Conservation (phyloP, 108 stramenopile species). For the Nitzschia sp. region DNA sequence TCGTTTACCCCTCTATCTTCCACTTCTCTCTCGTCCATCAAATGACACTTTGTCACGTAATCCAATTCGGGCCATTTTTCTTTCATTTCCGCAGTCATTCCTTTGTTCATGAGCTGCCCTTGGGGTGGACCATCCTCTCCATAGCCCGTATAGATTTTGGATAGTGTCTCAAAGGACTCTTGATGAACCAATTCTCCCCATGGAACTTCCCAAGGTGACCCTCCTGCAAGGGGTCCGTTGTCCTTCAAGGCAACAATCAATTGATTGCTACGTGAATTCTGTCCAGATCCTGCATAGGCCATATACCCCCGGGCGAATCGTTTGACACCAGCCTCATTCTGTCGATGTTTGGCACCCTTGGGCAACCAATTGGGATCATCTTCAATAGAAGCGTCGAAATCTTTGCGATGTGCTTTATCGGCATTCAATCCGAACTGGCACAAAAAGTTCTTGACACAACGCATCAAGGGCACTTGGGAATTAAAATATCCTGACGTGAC, state of each 20-base stretch:
- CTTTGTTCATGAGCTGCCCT: conserved; percentile 14
- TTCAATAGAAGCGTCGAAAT: conserved; percentile 37
- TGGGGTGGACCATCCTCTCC: conserved; percentile 37
- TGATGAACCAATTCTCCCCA: conserved; percentile 63
- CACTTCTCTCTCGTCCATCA: conserved; percentile 35
- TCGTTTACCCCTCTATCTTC: too few relatives aligned
- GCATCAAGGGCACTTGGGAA: conserved; percentile 69
- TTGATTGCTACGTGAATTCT: conserved; percentile 60
- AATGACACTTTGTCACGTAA: conserved; percentile 53
- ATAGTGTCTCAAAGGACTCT: conserved; percentile 47
- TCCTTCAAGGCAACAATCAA: conserved; percentile 65
- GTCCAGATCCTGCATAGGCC: conserved; percentile 71
- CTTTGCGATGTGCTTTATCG: conserved; percentile 37
- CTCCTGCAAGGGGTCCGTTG: conserved; percentile 60
- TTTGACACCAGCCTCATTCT: conserved; percentile 63
- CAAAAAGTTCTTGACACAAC: conserved; percentile 72
- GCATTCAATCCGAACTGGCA: conserved; percentile 87
- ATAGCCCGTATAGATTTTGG: conserved; percentile 49
- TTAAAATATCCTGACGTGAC: conserved; percentile 70
- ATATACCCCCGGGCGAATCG: conserved; percentile 74
- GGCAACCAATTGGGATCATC: conserved; percentile 86
- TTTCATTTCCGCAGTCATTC: conserved; percentile 29
- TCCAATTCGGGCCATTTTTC: conserved; percentile 53
- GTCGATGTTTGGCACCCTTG: conserved; percentile 60
- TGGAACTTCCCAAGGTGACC: conserved; percentile 81